Evolutionary conservation across 2,329 filamentous ascomycete genomes (phyloP).

Genomic region (Esteya vermicola): DNA sequence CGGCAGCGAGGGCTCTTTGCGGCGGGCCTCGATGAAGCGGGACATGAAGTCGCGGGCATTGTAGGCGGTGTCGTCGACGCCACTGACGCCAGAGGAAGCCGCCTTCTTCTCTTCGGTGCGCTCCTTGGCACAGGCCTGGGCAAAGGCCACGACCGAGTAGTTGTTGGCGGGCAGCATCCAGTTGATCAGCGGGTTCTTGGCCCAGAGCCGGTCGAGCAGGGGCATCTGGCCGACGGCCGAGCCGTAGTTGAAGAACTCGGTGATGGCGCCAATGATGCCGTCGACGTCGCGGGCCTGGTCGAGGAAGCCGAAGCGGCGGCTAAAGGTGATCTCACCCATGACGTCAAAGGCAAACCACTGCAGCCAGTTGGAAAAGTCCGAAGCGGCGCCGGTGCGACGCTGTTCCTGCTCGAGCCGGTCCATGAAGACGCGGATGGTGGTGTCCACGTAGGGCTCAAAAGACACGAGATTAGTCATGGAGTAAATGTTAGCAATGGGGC

Average conservation of each 20-base stretch:
- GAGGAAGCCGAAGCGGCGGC: constrained; percentile 26
- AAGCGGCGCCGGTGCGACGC: too few species aligned
- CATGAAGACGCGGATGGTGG: too few species aligned
- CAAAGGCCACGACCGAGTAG: constrained; percentile 9
- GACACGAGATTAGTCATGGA: too few species aligned
- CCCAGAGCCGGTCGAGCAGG: constrained; percentile 19
- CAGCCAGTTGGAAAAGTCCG: too few species aligned
- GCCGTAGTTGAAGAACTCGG: constrained; percentile 20
- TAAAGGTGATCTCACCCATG: constrained; percentile 24
- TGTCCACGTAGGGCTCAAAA: too few species aligned
- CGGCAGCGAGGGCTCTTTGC: constrained; percentile 19
- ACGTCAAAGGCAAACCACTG: too few species aligned
- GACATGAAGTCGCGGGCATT: constrained; percentile 23
- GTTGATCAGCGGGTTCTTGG: constrained; percentile 24
- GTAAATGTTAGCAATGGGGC: too few species aligned
- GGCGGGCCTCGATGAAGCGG: constrained; percentile 24
- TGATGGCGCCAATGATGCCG: constrained; percentile 17
- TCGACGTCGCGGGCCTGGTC: constrained; percentile 22
- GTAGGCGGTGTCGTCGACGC: too few species aligned
- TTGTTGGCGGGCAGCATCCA: constrained; percentile 18
- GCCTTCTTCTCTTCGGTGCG: constrained; percentile 15
- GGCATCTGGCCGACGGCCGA: constrained; percentile 16
- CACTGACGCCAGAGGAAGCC: too few species aligned
- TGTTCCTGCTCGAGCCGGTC: too few species aligned
- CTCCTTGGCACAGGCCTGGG: constrained; percentile 11